Percentiles rank a stretch among this genome's conserved stretches.
phyloP scores from a whole-genome alignment of 2,329 filamentous ascomycete species.

The Cladophialophora chaetospira region DNA sequence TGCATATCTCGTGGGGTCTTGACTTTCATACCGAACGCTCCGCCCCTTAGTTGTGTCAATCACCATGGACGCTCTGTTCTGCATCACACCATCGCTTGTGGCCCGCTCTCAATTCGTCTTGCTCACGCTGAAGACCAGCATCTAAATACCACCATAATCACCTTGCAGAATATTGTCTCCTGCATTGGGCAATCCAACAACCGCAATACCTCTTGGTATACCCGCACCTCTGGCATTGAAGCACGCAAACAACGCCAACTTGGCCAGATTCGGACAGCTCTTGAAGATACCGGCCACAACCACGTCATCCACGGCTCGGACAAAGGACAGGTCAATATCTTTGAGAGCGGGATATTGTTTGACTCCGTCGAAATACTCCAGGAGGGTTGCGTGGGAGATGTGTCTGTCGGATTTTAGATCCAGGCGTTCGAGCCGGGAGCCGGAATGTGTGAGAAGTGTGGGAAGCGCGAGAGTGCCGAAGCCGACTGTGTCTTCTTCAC shows the following conservation, averaged over 20 bases:
- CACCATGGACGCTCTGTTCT: no score
- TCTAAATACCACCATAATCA: not conserved
- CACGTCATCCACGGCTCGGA: conserved; percentile 48
- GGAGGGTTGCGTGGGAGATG: conserved; percentile 71
- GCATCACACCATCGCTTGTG: no score
- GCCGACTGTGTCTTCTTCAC: conserved; percentile 63
- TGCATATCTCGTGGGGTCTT: not conserved
- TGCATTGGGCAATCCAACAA: conserved; percentile 62
- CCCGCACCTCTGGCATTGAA: conserved; percentile 60
- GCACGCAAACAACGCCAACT: conserved; percentile 64
- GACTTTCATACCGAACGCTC: not conserved
- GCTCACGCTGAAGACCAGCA: no score
- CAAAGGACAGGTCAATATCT: conserved; percentile 76
- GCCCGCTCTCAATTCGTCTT: no score
- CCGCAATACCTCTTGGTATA: conserved; percentile 59
- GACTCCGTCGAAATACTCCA: conserved; percentile 67
- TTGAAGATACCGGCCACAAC: conserved; percentile 48
- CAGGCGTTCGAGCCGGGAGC: conserved; percentile 63
- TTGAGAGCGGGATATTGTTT: conserved; percentile 69
- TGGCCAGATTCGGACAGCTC: conserved; percentile 51
- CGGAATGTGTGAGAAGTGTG: conserved; percentile 83
- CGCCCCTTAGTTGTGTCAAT: no score
- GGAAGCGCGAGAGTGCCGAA: conserved; percentile 74
- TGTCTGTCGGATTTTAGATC: conserved; percentile 85
- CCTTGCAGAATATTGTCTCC: conserved; percentile 55